Evolutionary conservation across 1,284 basidiomycete genomes (phyloP), one percentile per base, ranked within the genome.

Genomic region (Apiotrichum laibachii): DNA sequence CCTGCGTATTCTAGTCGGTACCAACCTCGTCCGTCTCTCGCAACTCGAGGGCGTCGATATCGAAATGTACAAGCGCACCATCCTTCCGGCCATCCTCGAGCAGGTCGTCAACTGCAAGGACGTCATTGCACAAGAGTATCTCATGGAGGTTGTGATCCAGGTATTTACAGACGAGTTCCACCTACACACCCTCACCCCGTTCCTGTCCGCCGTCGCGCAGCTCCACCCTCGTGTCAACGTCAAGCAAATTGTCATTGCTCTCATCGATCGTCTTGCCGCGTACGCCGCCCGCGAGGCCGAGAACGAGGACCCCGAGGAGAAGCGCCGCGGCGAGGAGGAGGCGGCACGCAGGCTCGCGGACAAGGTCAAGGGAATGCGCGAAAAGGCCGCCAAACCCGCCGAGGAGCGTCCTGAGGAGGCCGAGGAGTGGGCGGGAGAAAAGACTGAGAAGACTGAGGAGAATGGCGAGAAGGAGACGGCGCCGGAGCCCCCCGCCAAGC

Each of bases 81-180:
- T 96, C 61, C 83, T 97, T 8, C 93, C 92, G 0, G 89, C 88
- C 60, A 86, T 97, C 56, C 79, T 97, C 50, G 92, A 97, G 77
- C 93, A 97, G 77, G 89, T 97, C 49, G 92, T 97, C 64, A 93
- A 88, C 71, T 97, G 93, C 80, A 94, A 94, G 75, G 93, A 97
- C 72, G 89, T 94, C 53, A 96, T 97, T 61, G 93, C 94, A 0
- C 93, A 97, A 76, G 94, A 97, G 72, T 97, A 97, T 77, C 79
- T 97, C 44, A 97, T 97, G 93, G 93, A 97, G 77, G 93, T 96
- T 7, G 91, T 97, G 62, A 97, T 97, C 65, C 93, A 97, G 82
- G 92, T 97, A 16, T 97, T 97, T 77, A 91, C 92, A 12, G 92
- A 96, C 76, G 93, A 96, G 72, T 96, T 96, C 79, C 94, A 97